phyloP scores from a whole-genome alignment of 805 yeast genomes.

The Metschnikowia lochheadii region DNA sequence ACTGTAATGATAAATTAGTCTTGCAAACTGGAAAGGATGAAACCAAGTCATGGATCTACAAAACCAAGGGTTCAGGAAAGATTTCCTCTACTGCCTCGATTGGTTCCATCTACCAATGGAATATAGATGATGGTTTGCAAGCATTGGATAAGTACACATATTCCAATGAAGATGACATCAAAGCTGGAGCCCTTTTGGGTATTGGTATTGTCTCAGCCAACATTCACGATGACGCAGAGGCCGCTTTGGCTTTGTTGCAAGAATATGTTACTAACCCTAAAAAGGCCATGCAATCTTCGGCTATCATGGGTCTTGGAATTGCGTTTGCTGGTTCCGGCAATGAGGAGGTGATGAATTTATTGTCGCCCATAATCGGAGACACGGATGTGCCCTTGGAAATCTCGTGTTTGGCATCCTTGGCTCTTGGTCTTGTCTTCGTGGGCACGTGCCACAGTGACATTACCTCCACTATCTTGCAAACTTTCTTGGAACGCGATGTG shows the following conservation, averaged over 20 bases:
- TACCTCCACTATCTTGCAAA: slow-evolving; percentile 86
- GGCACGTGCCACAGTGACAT: slow-evolving; percentile 95
- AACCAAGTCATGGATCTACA: slow-evolving; percentile 78
- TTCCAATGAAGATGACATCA: slow-evolving; percentile 78
- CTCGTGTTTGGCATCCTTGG: slow-evolving; percentile 80
- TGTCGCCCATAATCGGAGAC: slow-evolving; percentile 81
- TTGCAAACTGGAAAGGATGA: slow-evolving; percentile 59
- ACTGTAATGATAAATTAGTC: slow-evolving; percentile 76
- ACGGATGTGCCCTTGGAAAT: slow-evolving; percentile 69
- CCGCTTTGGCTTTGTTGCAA: slow-evolving; percentile 79
- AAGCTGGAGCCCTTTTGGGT: slow-evolving; percentile 96
- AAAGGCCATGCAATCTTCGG: slow-evolving; percentile 65
- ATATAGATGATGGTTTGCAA: slow-evolving; percentile 83
- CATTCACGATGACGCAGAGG: slow-evolving; percentile 93
- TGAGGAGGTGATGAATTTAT: slow-evolving; percentile 70
- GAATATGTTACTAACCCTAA: slow-evolving; percentile 72
- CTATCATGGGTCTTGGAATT: slow-evolving; percentile 87
- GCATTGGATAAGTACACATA: slow-evolving; percentile 83
- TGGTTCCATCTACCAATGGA: slow-evolving; percentile 91
- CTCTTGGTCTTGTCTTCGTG: slow-evolving; percentile 90
- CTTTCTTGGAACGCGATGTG: slow-evolving; percentile 79
- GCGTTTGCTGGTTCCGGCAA: slow-evolving; percentile 94
- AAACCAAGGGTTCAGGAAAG: slow-evolving; percentile 90
- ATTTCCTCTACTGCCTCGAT: slow-evolving; percentile 85
- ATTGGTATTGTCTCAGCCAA: slow-evolving; percentile 90